Evolutionary conservation across 257 asterid species (phyloP).

Genomic region (Nicotiana tomentosiformis): DNA sequence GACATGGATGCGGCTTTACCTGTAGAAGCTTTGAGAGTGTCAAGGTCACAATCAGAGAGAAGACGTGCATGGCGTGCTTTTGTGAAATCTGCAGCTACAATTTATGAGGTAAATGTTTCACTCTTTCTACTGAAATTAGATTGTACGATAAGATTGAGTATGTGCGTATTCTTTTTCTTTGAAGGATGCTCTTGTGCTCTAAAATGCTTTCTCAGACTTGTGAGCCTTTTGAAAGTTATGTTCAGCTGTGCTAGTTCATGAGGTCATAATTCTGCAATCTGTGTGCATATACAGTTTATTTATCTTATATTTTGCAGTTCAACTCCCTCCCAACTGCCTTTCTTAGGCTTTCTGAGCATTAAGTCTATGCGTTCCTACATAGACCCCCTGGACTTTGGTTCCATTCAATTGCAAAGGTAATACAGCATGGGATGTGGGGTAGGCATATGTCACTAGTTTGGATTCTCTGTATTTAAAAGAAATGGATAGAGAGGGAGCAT

Average conservation of each 20-base stretch:
- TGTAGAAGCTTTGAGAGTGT: slow-evolving; percentile 58
- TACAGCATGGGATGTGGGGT: neutral
- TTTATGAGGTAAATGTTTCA: slow-evolving; percentile 59
- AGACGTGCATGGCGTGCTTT: slow-evolving; percentile 76
- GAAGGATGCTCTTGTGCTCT: neutral
- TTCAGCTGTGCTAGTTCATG: neutral
- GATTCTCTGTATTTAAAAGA: neutral
- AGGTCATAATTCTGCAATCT: neutral
- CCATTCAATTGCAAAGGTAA: neutral
- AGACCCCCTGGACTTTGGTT: neutral
- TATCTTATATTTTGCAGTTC: neutral
- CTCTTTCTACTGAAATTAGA: neutral
- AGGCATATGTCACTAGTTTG: neutral
- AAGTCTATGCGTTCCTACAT: neutral
- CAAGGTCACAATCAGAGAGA: slow-evolving; percentile 55
- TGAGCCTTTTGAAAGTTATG: neutral
- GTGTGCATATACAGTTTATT: neutral
- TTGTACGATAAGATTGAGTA: neutral
- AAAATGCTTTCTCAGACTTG: neutral
- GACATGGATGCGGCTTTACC: slow-evolving; percentile 92
- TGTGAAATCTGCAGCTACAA: slow-evolving; percentile 70
- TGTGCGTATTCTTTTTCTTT: neutral
- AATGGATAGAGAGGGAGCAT: neutral
- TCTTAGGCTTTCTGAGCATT: neutral
- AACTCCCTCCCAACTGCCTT: neutral